phyloP scores from a whole-genome alignment of 2,329 filamentous ascomycete species.

The Gliomastix tumulicola region DNA sequence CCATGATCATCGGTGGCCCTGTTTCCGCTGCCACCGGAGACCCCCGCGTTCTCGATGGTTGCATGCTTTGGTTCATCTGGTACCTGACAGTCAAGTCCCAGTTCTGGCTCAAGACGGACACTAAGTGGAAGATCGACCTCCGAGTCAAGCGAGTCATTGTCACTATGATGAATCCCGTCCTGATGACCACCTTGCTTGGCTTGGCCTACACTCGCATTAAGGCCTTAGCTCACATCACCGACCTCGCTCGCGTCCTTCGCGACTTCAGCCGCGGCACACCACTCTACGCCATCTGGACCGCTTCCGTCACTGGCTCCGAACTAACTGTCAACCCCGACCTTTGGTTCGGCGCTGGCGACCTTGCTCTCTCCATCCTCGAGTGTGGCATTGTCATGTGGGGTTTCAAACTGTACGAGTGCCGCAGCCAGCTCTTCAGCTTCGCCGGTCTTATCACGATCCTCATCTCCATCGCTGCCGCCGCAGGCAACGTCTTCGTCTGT shows the following conservation, averaged over 20 bases:
- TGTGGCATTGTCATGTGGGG: slow-evolving; percentile 46
- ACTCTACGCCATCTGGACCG: slow-evolving; percentile 25
- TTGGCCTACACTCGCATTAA: slow-evolving; percentile 35
- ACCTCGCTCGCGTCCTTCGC: slow-evolving; percentile 18
- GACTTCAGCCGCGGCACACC: slow-evolving; percentile 24
- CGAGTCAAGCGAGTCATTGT: slow-evolving; percentile 21
- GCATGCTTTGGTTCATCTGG: slow-evolving; percentile 43
- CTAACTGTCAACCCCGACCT: slow-evolving; percentile 8
- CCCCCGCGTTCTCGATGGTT: slow-evolving; percentile 35
- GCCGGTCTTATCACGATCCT: slow-evolving; percentile 30
- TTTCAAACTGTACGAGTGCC: slow-evolving; percentile 45
- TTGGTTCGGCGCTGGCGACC: slow-evolving; percentile 39
- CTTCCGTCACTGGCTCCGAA: slow-evolving; percentile 3
- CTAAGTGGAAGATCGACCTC: not conserved
- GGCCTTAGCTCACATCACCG: slow-evolving; percentile 17
- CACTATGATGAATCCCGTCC: slow-evolving; percentile 39
- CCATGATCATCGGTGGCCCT: slow-evolving; percentile 31
- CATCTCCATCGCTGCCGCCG: slow-evolving; percentile 27
- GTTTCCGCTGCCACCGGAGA: slow-evolving; percentile 22
- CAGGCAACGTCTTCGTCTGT: slow-evolving; percentile 32
- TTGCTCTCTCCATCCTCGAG: slow-evolving; percentile 40
- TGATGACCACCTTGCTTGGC: slow-evolving; percentile 36
- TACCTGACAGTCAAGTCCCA: slow-evolving; percentile 30
- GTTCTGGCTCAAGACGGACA: slow-evolving; percentile 19
- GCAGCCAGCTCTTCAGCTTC: slow-evolving; percentile 33